A percentile compares a stretch with the other conserved stretches of the same genome.
phyloP scores from a whole-genome alignment of 345 rosid genomes.

The Physaria fendleri region DNA sequence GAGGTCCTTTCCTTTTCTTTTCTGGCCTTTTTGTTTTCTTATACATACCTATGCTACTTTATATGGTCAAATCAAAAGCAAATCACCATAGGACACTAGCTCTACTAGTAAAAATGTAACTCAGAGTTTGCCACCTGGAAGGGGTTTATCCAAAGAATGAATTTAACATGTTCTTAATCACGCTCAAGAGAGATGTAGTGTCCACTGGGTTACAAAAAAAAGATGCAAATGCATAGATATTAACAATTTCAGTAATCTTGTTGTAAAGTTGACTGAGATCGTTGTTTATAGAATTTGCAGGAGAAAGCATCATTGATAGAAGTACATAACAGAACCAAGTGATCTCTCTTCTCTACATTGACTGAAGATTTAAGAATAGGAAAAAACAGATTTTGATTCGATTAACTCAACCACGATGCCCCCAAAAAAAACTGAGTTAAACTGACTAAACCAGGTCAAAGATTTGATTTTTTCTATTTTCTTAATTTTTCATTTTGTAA shows the following conservation, averaged over 20 bases:
- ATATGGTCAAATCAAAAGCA: too few relatives aligned
- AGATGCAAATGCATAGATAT: too few relatives aligned
- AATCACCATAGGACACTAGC: too few relatives aligned
- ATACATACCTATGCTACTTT: too few relatives aligned
- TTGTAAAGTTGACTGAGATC: constrained; percentile 7
- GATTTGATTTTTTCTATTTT: background rate
- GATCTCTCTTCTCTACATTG: background rate
- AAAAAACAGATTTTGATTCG: background rate
- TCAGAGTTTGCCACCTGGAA: too few relatives aligned
- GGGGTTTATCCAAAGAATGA: too few relatives aligned
- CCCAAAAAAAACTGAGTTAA: background rate
- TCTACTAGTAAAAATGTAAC: too few relatives aligned
- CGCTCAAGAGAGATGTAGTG: too few relatives aligned
- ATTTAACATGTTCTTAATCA: too few relatives aligned
- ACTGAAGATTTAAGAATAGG: background rate
- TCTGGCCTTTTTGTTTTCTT: too few relatives aligned
- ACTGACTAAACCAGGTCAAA: constrained; percentile 4
- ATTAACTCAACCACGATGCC: background rate
- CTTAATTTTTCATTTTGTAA: background rate
- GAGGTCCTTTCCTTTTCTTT: constrained; percentile 50
- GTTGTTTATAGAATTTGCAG: constrained; percentile 2
- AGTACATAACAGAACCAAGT: constrained; percentile 14
- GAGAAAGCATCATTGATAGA: constrained; percentile 14
- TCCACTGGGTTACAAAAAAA: too few relatives aligned
- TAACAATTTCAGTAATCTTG: too few relatives aligned